Conservation (phyloP, 495 filamentous ascomycete species). For the Aspergillus conjunctus region DNA sequence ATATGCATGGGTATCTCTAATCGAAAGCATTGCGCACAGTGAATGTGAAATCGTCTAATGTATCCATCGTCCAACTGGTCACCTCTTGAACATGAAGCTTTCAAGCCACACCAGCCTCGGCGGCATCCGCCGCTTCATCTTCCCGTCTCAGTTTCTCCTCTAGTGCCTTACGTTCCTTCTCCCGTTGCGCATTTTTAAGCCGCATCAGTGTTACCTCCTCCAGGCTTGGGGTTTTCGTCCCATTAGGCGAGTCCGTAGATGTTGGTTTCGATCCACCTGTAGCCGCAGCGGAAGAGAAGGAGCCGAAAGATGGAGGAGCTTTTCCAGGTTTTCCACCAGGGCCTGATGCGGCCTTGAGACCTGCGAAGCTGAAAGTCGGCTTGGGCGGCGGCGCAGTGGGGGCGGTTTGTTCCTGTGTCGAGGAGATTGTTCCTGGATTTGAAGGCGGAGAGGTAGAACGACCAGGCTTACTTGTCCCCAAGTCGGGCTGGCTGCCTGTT, state of each 20-base stretch:
- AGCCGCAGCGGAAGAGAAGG: constrained; percentile 41
- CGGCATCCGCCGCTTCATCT: constrained; percentile 54
- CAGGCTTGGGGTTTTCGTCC: constrained; percentile 48
- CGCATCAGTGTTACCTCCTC: constrained; percentile 64
- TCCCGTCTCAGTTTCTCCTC: constrained; percentile 57
- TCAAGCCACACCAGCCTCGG: constrained; percentile 30
- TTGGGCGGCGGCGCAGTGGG: constrained; percentile 26
- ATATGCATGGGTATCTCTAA: constrained; percentile 30
- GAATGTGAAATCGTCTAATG: not conserved
- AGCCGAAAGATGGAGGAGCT: constrained; percentile 53
- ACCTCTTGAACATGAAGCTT: not conserved
- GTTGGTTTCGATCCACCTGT: constrained; percentile 34
- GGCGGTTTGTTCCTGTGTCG: constrained; percentile 1
- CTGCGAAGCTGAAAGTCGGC: constrained; percentile 42
- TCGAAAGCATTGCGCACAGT: constrained; percentile 7
- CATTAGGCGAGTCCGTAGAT: constrained; percentile 31
- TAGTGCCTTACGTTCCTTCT: constrained; percentile 56
- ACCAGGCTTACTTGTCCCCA: constrained; percentile 22
- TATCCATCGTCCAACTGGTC: not conserved
- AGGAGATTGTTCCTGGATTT: constrained; percentile 19
- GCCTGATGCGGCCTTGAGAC: constrained; percentile 30
- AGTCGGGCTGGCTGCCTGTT: constrained; percentile 52
- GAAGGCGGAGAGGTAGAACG: constrained; percentile 24
- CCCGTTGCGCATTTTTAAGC: constrained; percentile 58
- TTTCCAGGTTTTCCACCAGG: constrained; percentile 38